phyloP scores from a whole-genome alignment of 176 grass and related monocot genomes.

The Ananas comosus region DNA sequence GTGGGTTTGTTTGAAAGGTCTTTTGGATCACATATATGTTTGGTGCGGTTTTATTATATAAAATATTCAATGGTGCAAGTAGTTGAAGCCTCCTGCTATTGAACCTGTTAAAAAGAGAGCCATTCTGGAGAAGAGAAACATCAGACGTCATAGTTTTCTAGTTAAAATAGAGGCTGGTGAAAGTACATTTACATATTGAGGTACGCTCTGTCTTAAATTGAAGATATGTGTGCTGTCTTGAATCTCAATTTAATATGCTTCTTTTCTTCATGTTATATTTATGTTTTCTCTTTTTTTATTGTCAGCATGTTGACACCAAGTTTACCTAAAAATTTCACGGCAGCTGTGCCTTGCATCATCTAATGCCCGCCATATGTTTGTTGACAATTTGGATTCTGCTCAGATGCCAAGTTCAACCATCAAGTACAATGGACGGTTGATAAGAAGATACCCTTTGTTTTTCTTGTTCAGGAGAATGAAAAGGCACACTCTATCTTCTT shows the following conservation, averaged over 20 bases:
- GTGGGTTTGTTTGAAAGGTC: too few species aligned
- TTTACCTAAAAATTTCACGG: not conserved
- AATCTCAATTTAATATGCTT: not conserved
- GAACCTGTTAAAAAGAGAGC: too few species aligned
- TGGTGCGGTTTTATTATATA: too few species aligned
- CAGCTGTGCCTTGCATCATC: not conserved
- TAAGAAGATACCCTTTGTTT: not conserved
- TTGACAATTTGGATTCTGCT: not conserved
- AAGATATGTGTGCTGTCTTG: not conserved
- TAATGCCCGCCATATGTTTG: not conserved
- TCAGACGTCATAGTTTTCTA: too few species aligned
- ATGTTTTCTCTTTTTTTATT: not conserved
- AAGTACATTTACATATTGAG: too few species aligned
- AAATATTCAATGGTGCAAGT: too few species aligned
- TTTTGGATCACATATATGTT: too few species aligned
- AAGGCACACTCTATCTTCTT: not conserved
- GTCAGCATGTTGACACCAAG: not conserved
- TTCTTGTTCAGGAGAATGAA: not conserved
- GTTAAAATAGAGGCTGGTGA: too few species aligned
- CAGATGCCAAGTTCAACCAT: not conserved
- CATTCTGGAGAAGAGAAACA: too few species aligned
- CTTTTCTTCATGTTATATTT: not conserved
- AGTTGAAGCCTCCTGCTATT: too few species aligned
- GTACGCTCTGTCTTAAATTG: not conserved
- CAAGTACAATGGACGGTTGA: not conserved